Evolutionary conservation across 129 eudicot genomes (phyloP).

Genomic region (Arctium lappa): DNA sequence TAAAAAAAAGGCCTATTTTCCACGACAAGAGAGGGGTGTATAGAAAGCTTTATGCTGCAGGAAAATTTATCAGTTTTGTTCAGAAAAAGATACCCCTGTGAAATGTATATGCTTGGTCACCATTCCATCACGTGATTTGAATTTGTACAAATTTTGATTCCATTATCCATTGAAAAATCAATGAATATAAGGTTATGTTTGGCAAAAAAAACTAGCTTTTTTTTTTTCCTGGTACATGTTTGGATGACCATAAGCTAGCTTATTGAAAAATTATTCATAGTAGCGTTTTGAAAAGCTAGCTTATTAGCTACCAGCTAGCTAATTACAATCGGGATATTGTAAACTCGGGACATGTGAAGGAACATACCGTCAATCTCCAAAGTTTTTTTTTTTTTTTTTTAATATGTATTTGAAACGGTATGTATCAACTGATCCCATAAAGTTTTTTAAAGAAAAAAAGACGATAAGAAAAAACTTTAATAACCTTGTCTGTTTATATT

Average conservation of each 20-base stretch:
- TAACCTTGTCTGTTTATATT: no score
- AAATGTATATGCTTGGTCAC: not conserved
- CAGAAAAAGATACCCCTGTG: constrained; percentile 1
- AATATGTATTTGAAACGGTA: not conserved
- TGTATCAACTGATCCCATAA: no score
- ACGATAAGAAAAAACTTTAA: no score
- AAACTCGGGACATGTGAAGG: not conserved
- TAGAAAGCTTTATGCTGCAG: constrained; percentile 25
- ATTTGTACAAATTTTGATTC: not conserved
- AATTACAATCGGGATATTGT: not conserved
- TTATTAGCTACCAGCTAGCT: not conserved
- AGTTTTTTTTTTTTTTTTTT: not conserved
- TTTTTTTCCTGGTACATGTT: no score
- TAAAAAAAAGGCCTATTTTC: constrained; percentile 13
- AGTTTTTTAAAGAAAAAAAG: no score
- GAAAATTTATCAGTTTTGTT: constrained; percentile 11
- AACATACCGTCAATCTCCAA: not conserved
- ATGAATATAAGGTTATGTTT: no score
- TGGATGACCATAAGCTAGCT: no score
- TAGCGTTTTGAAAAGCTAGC: no score
- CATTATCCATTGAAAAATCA: not conserved
- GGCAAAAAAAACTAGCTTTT: no score
- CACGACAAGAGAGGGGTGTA: constrained; percentile 15
- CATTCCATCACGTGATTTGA: constrained; percentile 1
- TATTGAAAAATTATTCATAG: no score